phyloP scores from a whole-genome alignment of 1,284 basidiomycete genomes.

The Chondrostereum purpureum region DNA sequence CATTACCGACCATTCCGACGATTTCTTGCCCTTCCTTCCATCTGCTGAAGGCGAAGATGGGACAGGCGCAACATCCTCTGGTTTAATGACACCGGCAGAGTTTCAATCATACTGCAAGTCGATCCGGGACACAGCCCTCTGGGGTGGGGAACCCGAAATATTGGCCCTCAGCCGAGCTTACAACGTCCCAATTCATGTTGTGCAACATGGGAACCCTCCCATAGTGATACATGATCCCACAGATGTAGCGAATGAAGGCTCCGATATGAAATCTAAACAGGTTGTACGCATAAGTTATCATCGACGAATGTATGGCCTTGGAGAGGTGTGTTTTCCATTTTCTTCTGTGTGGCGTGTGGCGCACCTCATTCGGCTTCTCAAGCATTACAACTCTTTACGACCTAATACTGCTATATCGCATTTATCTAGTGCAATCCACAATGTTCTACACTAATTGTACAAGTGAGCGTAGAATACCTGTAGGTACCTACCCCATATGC shows the following conservation, averaged over 20 bases:
- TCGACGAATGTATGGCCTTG: conserved; percentile 85
- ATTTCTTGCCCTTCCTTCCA: conserved; percentile 93
- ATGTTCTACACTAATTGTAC: conserved; percentile 21
- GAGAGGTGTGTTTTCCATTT: conserved; percentile 60
- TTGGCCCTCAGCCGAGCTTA: conserved; percentile 84
- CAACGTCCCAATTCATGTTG: conserved; percentile 84
- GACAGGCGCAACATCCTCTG: conserved; percentile 59
- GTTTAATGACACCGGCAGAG: conserved; percentile 65
- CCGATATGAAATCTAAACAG: conserved; percentile 32
- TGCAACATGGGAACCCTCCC: conserved; percentile 78
- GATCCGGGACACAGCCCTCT: conserved; percentile 80
- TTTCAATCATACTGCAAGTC: conserved; percentile 77
- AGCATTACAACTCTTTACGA: conserved; percentile 87
- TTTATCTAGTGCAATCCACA: conserved; percentile 35
- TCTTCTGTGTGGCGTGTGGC: conserved; percentile 1
- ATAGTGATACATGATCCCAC: conserved; percentile 76
- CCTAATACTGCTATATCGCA: conserved; percentile 40
- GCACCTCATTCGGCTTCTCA: conserved; percentile 9
- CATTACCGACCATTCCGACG: conserved; percentile 80
- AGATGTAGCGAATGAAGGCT: conserved; percentile 24
- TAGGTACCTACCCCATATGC: no score
- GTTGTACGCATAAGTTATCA: conserved; percentile 84
- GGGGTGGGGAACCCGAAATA: conserved; percentile 99
- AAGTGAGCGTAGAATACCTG: no score
- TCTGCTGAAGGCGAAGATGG: conserved; percentile 72